A percentile compares a stretch with the other conserved stretches of the same genome.
Conservation (phyloP, 495 filamentous ascomycete species). For the Parathielavia appendiculata region DNA sequence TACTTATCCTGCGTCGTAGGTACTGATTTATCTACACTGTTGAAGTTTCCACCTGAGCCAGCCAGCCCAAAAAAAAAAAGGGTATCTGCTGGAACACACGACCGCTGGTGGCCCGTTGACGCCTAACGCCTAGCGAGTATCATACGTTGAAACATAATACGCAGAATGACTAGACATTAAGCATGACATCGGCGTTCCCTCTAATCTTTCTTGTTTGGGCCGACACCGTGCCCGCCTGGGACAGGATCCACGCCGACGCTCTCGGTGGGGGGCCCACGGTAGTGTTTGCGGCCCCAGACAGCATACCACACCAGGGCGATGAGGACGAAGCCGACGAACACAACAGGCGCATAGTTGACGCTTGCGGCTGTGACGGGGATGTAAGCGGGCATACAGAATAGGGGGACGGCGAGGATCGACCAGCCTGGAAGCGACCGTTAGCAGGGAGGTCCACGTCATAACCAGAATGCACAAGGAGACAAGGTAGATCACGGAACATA, state of each 20-base stretch:
- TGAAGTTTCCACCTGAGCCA: no score
- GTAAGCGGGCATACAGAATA: conserved; percentile 60
- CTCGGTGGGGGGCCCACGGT: conserved; percentile 57
- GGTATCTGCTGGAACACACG: no score
- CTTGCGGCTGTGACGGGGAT: conserved; percentile 56
- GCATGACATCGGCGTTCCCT: neutral
- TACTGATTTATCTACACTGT: no score
- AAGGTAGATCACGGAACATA: no score
- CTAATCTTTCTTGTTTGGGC: conserved; percentile 18
- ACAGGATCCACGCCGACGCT: conserved; percentile 12
- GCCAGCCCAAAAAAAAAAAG: no score
- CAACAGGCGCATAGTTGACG: conserved; percentile 62
- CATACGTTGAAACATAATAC: conserved; percentile 15
- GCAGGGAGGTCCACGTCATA: neutral
- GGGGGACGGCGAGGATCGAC: conserved; percentile 57
- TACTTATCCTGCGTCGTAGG: no score
- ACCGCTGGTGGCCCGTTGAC: neutral
- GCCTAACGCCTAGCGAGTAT: conserved; percentile 17
- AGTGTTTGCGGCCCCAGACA: conserved; percentile 60
- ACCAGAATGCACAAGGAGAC: neutral
- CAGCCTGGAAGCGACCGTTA: conserved; percentile 40
- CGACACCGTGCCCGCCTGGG: neutral
- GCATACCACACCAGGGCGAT: conserved; percentile 44
- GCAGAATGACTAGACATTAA: neutral
- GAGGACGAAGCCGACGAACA: conserved; percentile 54